These are phyloP conservation scores for Rutstroemia sp. DNA, from an alignment of 2,329 filamentous ascomycete genomes.

Conservation along the genomic window DNA sequence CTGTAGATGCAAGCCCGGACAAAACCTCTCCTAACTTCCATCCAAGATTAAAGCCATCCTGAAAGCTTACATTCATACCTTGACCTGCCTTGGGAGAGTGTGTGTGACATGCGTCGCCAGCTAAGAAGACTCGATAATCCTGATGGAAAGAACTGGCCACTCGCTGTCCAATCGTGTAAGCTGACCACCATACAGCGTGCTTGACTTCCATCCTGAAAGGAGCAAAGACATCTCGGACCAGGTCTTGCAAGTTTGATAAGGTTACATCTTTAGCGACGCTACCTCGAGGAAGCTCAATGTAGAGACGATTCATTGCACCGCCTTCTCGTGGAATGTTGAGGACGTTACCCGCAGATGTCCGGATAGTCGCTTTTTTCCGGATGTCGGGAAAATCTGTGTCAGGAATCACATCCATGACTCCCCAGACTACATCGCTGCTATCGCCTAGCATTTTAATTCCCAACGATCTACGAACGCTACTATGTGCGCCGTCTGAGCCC, in stretches of 20 bases:
- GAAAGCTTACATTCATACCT: constrained; percentile 50
- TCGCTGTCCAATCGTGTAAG: constrained; percentile 51
- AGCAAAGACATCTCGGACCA: constrained; percentile 52
- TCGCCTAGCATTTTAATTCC: constrained; percentile 52
- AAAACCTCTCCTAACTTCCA: constrained; percentile 48
- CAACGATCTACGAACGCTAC: constrained; percentile 41
- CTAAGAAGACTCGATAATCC: constrained; percentile 47
- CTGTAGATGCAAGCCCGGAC: constrained; percentile 46
- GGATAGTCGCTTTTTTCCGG: constrained; percentile 48
- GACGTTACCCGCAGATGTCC: constrained; percentile 48
- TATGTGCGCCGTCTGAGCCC: constrained; percentile 41
- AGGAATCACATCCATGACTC: constrained; percentile 41
- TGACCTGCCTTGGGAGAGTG: constrained; percentile 58
- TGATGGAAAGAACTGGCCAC: constrained; percentile 49
- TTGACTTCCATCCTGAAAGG: constrained; percentile 36
- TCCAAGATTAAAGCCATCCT: constrained; percentile 54
- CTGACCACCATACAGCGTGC: constrained; percentile 55
- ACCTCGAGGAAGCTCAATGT: constrained; percentile 51
- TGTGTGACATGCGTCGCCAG: constrained; percentile 44
- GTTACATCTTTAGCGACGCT: constrained; percentile 35
- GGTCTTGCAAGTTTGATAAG: constrained; percentile 64
- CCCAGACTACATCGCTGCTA: constrained; percentile 49
- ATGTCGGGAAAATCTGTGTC: constrained; percentile 49
- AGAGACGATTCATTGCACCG: constrained; percentile 48
- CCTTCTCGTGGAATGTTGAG: constrained; percentile 58